Base-by-base conservation (phyloP, 1,139 yeast genomes). In the Saccharomyces pastorianus region DNA sequence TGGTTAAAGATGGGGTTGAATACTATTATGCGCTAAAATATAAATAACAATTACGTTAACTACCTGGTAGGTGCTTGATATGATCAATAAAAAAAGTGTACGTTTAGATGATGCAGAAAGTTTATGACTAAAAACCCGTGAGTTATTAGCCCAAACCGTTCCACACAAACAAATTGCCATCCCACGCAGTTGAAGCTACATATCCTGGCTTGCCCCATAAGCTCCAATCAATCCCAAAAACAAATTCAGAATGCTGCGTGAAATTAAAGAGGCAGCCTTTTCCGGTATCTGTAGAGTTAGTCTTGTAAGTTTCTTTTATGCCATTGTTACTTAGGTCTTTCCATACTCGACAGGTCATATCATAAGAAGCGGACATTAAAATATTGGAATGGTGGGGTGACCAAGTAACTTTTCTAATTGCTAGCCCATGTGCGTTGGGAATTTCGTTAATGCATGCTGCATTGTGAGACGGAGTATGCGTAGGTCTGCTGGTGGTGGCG, bases 181-280 rank as follows among this genome's bases (percentile, higher is more conserved):
- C 99, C 96, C 97, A 93, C 0, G 96, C 96, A 0, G 93, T 85
- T 26, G 96, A 83, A 8, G 95, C 96, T 20, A 86, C 91, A 89
- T 95, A 91, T 0, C 97, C 98, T 3, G 95, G 95, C 60, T 85
- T 84, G 7, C 98, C 98, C 97, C 98, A 93, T 53, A 93, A 72
- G 61, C 96, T 85, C 85, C 96, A 93, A 71, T 93, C 98, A 59
- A 93, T 85, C n/a, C 95, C 97, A 60, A 88, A 82, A 2, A 87
- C 97, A 72, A 93, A 93, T 73, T 93, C 99, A 42, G 82, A 78
- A 71, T 93, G 98, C 50, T 71, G 73, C 34, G 78, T 76, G 75
- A 89, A 87, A n/a, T 80, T 77, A 8, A 80, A 82, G 42, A 76
- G 71, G 53, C 83, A 75, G 0, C 83, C 81, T 50, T 74, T 76